These are phyloP conservation scores for Deakozyma indianensis DNA, from an alignment of 805 yeast species.

Conservation along the genomic window DNA sequence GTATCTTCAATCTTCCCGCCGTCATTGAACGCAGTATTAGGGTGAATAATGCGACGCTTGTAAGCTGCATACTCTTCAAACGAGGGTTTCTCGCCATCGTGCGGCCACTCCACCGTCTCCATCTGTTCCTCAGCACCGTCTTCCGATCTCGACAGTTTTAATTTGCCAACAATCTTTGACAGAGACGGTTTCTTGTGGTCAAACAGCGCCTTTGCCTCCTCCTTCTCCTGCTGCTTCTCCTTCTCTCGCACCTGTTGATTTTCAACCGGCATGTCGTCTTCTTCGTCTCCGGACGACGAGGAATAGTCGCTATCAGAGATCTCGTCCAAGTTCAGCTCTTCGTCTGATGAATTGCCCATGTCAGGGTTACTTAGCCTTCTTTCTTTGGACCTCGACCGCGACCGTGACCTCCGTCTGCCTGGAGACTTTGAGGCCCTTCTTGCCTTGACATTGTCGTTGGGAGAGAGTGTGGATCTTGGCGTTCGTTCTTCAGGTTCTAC, in stretches of 20 bases:
- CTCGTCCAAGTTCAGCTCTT: background rate
- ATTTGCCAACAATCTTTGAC: background rate
- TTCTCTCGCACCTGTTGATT: background rate
- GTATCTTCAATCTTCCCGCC: conserved; percentile 18
- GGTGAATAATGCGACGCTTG: conserved; percentile 45
- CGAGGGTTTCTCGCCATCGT: conserved; percentile 6
- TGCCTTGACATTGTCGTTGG: background rate
- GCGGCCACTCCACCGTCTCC: background rate
- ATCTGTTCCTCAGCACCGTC: background rate
- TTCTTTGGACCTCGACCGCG: background rate
- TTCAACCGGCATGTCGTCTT: background rate
- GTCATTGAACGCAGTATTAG: conserved; percentile 30
- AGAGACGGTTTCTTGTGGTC: background rate
- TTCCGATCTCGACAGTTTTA: background rate
- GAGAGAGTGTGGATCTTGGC: background rate
- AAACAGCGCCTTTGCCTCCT: background rate
- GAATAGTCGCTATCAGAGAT: background rate
- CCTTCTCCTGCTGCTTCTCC: conserved; percentile 1
- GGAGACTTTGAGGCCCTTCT: background rate
- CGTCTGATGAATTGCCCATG: background rate
- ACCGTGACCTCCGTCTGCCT: background rate
- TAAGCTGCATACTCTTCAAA: conserved; percentile 44
- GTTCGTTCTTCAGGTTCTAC: background rate
- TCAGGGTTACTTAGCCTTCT: background rate
- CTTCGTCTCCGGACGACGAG: background rate